phyloP scores from a whole-genome alignment of 1,284 basidiomycete species.

The Ustilago bromivora region DNA sequence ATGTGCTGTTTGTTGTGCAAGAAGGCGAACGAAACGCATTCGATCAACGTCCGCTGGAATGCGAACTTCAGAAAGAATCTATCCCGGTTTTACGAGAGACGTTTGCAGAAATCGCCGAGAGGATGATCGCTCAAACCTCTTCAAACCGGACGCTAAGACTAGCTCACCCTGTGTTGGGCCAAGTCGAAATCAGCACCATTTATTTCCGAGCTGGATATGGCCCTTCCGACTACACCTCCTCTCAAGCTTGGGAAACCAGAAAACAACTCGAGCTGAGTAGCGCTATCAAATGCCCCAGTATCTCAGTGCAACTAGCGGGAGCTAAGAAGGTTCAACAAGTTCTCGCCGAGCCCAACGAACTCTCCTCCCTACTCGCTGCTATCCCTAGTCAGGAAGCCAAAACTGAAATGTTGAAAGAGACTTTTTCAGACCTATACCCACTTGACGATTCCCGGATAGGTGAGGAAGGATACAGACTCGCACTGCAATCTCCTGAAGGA shows the following conservation, averaged over 20 bases:
- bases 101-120: slow-evolving; percentile 47
- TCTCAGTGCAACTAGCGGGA: slow-evolving; percentile 91
- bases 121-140: slow-evolving; percentile 13
- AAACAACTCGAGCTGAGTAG: slow-evolving; percentile 80
- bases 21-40: slow-evolving; percentile 93
- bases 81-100: slow-evolving; percentile 54
- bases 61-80: slow-evolving; percentile 78
- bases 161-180: slow-evolving; percentile 32
- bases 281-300: slow-evolving; percentile 92
- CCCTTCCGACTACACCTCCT: slow-evolving; percentile 81
- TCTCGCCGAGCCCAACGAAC: slow-evolving; percentile 79
- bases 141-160: slow-evolving; percentile 14
- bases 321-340: slow-evolving; percentile 96
- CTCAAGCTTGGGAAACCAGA: slow-evolving; percentile 78
- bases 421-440: slow-evolving; percentile 62
- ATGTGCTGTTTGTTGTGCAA: slow-evolving; percentile 89
- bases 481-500: slow-evolving; percentile 73
- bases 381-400: neutral
- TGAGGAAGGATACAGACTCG: slow-evolving; percentile 73
- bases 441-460: slow-evolving; percentile 71
- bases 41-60: slow-evolving; percentile 90
- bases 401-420: slow-evolving; percentile 25
- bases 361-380: slow-evolving; percentile 76
- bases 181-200: slow-evolving; percentile 80
- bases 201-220: slow-evolving; percentile 91